Conservation (phyloP, 2,329 filamentous ascomycete species). For the Xylaria polymorpha region DNA sequence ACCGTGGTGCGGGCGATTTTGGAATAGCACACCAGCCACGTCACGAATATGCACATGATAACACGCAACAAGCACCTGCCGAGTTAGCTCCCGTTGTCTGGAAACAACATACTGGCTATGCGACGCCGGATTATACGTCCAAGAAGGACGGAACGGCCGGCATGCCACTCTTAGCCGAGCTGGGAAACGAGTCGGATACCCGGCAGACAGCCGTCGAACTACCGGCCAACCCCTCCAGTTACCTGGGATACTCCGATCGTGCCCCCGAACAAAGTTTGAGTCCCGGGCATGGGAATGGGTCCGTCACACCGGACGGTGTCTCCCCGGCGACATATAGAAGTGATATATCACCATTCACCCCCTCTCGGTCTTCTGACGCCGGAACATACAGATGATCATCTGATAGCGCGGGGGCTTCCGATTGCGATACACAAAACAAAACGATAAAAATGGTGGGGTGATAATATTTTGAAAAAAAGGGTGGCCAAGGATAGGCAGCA, state of each 20-base stretch:
- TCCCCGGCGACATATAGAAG: conserved; percentile 23
- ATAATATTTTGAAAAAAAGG: conserved; percentile 3
- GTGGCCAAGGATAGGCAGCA: too few relatives aligned
- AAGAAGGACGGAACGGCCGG: conserved; percentile 27
- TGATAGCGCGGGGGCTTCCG: neutral
- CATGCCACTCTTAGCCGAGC: conserved; percentile 44
- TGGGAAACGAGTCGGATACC: conserved; percentile 28
- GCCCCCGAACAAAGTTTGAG: neutral
- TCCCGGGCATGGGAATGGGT: neutral
- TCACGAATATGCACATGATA: conserved; percentile 44
- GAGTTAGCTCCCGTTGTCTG: conserved; percentile 40
- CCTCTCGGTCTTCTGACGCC: conserved; percentile 25
- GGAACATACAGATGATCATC: conserved; percentile 24
- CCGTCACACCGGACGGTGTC: conserved; percentile 14
- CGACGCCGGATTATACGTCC: conserved; percentile 17
- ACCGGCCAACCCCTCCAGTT: conserved; percentile 26
- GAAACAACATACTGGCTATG: conserved; percentile 29
- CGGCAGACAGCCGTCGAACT: conserved; percentile 38
- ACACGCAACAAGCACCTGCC: conserved; percentile 39
- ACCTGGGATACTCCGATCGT: conserved; percentile 28
- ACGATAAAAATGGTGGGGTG: neutral
- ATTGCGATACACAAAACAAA: neutral
- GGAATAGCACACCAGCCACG: neutral
- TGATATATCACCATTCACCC: conserved; percentile 18
- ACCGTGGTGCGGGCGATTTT: conserved; percentile 1